These are phyloP conservation scores for Dictyostelium discoideum DNA, from an alignment of 78 protist species.

Conservation along the genomic window dicty_2.7 NC_007090.3:505501-506000, in stretches of 20 bases:
- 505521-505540: neutral
- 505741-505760: neutral
- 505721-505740: neutral
- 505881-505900: neutral
- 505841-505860: neutral
- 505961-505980: neutral
- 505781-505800: neutral
- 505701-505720: neutral
- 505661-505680: neutral
- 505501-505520: neutral
- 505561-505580: neutral
- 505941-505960: neutral
- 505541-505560: neutral
- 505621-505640: neutral
- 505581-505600: neutral
- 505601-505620: neutral
- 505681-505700: neutral
- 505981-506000: neutral
- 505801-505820: neutral
- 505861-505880: neutral
- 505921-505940: constrained; percentile 4
- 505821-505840: neutral
- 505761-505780: neutral
- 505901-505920: neutral
- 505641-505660: neutral